Percentiles rank a stretch among this genome's conserved stretches.
Evolutionary conservation across 768 basidiomycete genomes (phyloP).

Genomic region (Trametes cinnabarina): DNA sequence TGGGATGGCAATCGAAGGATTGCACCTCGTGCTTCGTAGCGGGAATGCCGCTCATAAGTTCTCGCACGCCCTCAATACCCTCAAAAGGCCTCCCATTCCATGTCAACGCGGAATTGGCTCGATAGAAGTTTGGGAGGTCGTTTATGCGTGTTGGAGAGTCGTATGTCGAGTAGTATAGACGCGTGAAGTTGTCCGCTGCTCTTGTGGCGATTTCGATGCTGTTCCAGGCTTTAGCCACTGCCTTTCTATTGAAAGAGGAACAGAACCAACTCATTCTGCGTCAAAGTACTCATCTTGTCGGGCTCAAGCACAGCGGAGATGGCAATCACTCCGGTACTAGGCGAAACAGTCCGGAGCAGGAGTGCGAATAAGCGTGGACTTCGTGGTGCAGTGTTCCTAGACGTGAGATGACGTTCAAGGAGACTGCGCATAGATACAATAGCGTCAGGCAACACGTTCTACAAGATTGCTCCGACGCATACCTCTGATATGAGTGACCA

Average conservation of each 20-base stretch:
- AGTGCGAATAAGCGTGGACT: too few species aligned
- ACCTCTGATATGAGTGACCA: too few species aligned
- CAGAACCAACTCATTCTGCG: constrained; percentile 34
- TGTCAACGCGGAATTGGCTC: constrained; percentile 68
- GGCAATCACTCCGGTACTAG: neutral
- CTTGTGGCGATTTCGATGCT: constrained; percentile 85
- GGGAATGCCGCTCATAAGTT: constrained; percentile 71
- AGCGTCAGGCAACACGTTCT: too few species aligned
- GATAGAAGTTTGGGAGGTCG: constrained; percentile 80
- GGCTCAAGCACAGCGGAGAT: neutral
- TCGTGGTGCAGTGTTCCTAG: too few species aligned
- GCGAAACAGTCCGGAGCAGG: neutral
- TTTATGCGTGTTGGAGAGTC: constrained; percentile 75
- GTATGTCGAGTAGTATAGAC: constrained; percentile 79
- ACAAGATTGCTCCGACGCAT: too few species aligned
- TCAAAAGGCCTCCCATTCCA: constrained; percentile 86
- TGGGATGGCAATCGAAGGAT: constrained; percentile 88
- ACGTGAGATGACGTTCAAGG: too few species aligned
- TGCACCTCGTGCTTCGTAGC: constrained; percentile 80
- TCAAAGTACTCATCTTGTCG: constrained; percentile 32
- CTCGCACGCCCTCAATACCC: constrained; percentile 65
- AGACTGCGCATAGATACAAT: too few species aligned
- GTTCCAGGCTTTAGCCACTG: neutral
- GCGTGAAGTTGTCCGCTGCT: constrained; percentile 80
- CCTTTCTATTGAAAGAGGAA: neutral